A percentile compares a stretch with the other conserved stretches of the same genome.
phyloP scores from a whole-genome alignment of 257 asterid species.

The Capsicum baccatum region DNA sequence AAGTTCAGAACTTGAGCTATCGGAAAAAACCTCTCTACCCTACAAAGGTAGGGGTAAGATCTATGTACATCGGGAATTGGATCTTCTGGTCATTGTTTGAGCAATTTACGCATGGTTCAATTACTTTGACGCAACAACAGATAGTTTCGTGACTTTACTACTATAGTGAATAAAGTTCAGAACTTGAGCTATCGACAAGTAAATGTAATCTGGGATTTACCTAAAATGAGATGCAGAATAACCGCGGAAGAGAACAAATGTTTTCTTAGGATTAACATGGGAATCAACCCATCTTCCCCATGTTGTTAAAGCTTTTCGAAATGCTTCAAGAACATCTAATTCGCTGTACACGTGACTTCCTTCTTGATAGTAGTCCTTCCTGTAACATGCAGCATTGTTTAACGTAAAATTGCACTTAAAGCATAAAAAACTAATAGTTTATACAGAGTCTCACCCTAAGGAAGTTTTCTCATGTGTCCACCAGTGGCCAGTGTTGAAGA shows the following conservation, averaged over 20 bases:
- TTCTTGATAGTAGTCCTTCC: conserved; percentile 83
- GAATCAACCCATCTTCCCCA: conserved; percentile 77
- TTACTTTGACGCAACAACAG: too few species aligned
- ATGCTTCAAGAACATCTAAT: conserved; percentile 66
- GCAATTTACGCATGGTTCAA: too few species aligned
- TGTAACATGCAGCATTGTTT: conserved; percentile 36
- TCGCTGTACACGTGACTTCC: conserved; percentile 64
- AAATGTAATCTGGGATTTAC: conserved; percentile 35
- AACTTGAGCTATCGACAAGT: background rate
- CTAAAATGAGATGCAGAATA: conserved; percentile 81
- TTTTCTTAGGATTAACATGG: conserved; percentile 54
- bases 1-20: background rate
- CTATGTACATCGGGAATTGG: too few species aligned
- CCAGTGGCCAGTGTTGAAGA: conserved; percentile 87
- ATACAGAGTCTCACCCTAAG: conserved; percentile 51
- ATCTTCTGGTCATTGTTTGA: too few species aligned
- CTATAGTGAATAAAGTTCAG: background rate
- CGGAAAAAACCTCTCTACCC: too few species aligned
- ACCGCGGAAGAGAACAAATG: conserved; percentile 70
- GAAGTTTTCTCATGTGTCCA: conserved; percentile 88
- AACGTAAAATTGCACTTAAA: background rate
- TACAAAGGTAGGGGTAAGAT: too few species aligned
- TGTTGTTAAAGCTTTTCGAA: conserved; percentile 66
- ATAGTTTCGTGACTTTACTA: background rate
- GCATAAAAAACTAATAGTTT: background rate